phyloP scores from a whole-genome alignment of 768 basidiomycete genomes.

The Harrya chromipes region DNA sequence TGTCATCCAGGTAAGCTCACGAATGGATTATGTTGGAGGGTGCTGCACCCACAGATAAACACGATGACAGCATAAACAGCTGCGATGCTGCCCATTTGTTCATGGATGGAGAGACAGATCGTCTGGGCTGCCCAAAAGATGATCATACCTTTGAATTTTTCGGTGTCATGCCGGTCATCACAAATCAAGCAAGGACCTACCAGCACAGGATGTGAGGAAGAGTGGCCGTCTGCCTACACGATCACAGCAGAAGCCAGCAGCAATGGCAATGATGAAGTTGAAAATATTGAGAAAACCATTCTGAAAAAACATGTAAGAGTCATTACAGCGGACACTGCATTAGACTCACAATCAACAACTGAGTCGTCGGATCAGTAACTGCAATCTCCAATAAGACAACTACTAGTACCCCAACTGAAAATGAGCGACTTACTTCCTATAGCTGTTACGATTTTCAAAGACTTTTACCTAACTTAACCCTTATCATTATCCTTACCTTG shows the following conservation, averaged over 20 bases:
- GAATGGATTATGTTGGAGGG: not conserved
- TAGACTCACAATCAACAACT: too few relatives aligned
- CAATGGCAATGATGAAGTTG: slow-evolving; percentile 53
- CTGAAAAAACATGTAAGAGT: too few relatives aligned
- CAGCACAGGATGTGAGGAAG: slow-evolving; percentile 46
- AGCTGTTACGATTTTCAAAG: too few relatives aligned
- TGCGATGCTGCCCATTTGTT: slow-evolving; percentile 20
- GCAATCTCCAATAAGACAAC: too few relatives aligned
- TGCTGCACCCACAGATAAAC: slow-evolving; percentile 38
- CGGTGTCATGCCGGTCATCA: slow-evolving; percentile 29
- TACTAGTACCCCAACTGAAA: too few relatives aligned
- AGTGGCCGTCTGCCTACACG: slow-evolving; percentile 47
- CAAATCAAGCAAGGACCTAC: slow-evolving; percentile 23
- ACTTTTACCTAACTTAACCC: too few relatives aligned
- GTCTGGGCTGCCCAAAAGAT: slow-evolving; percentile 40
- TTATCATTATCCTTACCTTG: too few relatives aligned
- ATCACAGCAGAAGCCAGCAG: slow-evolving; percentile 48
- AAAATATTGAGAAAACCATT: slow-evolving; percentile 55
- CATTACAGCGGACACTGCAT: too few relatives aligned
- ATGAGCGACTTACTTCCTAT: too few relatives aligned
- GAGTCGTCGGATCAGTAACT: too few relatives aligned
- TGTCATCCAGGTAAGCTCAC: not conserved
- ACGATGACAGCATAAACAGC: slow-evolving; percentile 44
- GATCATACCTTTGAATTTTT: slow-evolving; percentile 38
- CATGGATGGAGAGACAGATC: slow-evolving; percentile 33